Evolutionary conservation across 192 early-diverging fungal species (phyloP).

Genomic region (Backusella australiensis): DNA sequence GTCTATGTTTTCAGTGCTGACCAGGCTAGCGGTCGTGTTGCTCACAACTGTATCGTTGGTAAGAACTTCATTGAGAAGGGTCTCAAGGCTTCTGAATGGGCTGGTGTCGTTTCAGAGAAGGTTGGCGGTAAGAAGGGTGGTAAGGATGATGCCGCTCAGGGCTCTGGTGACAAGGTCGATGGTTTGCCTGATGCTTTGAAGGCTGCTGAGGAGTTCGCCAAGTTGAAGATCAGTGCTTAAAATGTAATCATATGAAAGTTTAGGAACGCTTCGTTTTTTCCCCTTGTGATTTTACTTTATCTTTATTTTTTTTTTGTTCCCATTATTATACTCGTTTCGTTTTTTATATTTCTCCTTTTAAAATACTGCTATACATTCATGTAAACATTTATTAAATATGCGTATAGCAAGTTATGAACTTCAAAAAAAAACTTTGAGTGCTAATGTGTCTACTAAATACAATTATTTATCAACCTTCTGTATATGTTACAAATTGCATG

Average conservation of each 20-base stretch:
- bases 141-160: conserved; percentile 92
- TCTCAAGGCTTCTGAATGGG: conserved; percentile 92
- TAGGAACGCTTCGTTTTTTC: background rate
- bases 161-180: conserved; percentile 69
- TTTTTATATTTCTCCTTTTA: background rate
- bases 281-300: background rate
- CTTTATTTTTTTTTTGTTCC: background rate
- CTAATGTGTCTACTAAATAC: too few relatives aligned
- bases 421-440: background rate
- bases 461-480: too few relatives aligned
- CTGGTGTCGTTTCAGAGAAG: conserved; percentile 72
- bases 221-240: conserved; percentile 52
- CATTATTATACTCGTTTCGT: background rate
- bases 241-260: background rate
- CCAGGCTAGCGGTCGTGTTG: conserved; percentile 59
- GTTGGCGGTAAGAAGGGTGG: conserved; percentile 95
- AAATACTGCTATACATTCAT: background rate
- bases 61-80: conserved; percentile 74
- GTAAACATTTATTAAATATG: background rate
- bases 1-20: conserved; percentile 83
- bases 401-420: background rate
- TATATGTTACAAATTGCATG: too few relatives aligned
- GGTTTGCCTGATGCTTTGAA: conserved; percentile 72
- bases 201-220: conserved; percentile 74
- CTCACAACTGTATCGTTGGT: conserved; percentile 80